A percentile compares a stretch with the other conserved stretches of the same genome.
These are phyloP conservation scores for Forsythia suspensa DNA, from an alignment of 257 asterid genomes.

Conservation along the genomic window DNA sequence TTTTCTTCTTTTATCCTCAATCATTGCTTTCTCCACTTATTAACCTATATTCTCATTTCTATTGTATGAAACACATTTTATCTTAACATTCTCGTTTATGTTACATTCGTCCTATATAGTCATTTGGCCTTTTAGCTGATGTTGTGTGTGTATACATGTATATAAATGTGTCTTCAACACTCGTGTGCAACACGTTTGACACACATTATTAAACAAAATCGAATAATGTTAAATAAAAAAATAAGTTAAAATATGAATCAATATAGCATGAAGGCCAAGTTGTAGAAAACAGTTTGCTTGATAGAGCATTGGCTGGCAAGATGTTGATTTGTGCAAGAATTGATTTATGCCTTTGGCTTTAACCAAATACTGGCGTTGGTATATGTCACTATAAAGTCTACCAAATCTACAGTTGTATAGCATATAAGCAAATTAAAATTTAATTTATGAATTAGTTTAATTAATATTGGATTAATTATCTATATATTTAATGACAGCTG, in stretches of 20 bases:
- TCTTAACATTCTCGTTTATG: too few species aligned
- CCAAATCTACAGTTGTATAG: not conserved
- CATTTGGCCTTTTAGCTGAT: too few species aligned
- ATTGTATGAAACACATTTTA: too few species aligned
- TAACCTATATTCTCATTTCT: too few species aligned
- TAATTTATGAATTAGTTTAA: not conserved
- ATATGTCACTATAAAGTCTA: not conserved
- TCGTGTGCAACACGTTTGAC: too few species aligned
- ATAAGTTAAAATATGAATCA: not conserved
- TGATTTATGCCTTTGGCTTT: not conserved
- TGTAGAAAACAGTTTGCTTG: not conserved
- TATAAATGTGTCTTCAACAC: too few species aligned
- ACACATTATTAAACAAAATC: too few species aligned
- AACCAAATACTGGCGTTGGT: not conserved
- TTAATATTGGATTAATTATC: not conserved
- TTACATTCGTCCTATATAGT: too few species aligned
- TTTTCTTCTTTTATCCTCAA: too few species aligned
- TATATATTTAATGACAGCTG: not conserved
- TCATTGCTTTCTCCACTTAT: not conserved
- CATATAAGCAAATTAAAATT: not conserved
- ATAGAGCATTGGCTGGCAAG: not conserved
- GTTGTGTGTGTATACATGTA: too few species aligned
- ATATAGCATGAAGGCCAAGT: not conserved
- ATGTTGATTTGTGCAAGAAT: not conserved
- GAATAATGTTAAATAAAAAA: too few species aligned